Base-by-base conservation (phyloP, 345 rosid species). In the Corchorus capsularis region DNA sequence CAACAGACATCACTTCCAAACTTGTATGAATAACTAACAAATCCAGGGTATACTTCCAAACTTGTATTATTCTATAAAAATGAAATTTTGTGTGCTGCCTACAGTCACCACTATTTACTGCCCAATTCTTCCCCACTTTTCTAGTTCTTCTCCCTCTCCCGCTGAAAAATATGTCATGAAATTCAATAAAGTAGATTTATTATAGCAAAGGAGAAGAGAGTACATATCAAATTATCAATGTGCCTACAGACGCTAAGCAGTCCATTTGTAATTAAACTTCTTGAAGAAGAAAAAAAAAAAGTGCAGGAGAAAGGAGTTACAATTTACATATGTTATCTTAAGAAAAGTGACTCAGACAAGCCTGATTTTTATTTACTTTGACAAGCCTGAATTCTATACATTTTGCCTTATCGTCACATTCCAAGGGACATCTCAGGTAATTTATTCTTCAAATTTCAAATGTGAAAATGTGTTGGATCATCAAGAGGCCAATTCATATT, bases 281-380 rank as follows among this genome's bases (percentile, higher is more conserved):
- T 45, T 45, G 54, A 12, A 17, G 8, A 4, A 66, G 45, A 45
- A 65, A 45, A 7, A 12, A 39, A 20, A 43, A 45, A 7, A 12
- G 53, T 66, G 54, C 45, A 66, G 54, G 35, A 45, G n/a, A 66
- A 45, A 66, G 12, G 16, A 45, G 35, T 65, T 65, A 27, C 52
- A n/a, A 43, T 6, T 39, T 39, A 66, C 71, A 63, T 14, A 15
- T 19, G 10, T 27, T n/a, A 64, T 4, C 69, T 41, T 41, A 9
- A 17, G 41, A 49, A 64, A 63, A 1, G 11, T 39, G 17, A 64
- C 16, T 43, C 17, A 63, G 49, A 19, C 32, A 9, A 19, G 16
- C 49, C 50, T 53, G 63, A 41, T 20, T 60, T 59, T 8, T 19
- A 57, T 72, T 27, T 27, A 27, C 19, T 13, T 12, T 56, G 2